phyloP scores from a whole-genome alignment of 1,284 basidiomycete genomes.

The Leccinum pseudoinsigne region DNA sequence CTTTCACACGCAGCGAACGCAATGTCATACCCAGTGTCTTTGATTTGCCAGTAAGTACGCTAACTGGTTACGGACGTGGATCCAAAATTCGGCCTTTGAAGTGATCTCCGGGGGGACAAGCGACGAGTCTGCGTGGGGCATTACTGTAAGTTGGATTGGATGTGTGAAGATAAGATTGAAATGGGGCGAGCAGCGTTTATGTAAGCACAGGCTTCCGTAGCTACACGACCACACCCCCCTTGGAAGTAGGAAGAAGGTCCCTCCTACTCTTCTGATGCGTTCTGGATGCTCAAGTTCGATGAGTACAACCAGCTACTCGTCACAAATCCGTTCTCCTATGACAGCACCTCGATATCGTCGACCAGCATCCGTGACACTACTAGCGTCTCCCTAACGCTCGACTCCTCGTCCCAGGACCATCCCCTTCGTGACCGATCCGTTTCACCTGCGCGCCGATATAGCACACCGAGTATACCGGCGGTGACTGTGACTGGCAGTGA shows the following conservation, averaged over 20 bases:
- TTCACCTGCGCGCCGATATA: slow-evolving; percentile 2
- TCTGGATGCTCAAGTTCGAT: slow-evolving; percentile 27
- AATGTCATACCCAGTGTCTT: slow-evolving; percentile 67
- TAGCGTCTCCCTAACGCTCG: background rate
- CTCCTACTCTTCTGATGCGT: slow-evolving; percentile 15
- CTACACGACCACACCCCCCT: background rate
- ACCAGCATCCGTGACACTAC: background rate
- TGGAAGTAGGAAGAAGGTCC: background rate
- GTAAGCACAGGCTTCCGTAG: slow-evolving; percentile 13
- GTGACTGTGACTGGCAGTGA: background rate
- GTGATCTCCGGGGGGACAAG: slow-evolving; percentile 65
- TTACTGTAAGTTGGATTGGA: slow-evolving; percentile 29
- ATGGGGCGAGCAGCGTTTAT: slow-evolving; percentile 12
- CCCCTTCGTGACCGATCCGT: slow-evolving; percentile 23
- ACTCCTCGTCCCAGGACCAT: slow-evolving; percentile 11
- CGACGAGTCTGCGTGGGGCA: slow-evolving; percentile 86
- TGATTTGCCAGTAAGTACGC: slow-evolving; percentile 63
- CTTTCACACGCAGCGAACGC: background rate
- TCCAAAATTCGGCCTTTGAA: slow-evolving; percentile 77
- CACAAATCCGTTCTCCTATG: slow-evolving; percentile 16
- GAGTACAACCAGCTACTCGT: slow-evolving; percentile 25
- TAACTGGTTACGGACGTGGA: slow-evolving; percentile 67
- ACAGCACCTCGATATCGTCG: slow-evolving; percentile 1
- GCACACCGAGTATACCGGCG: background rate
- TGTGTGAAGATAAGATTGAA: background rate